phyloP scores from a whole-genome alignment of 352 stramenopile genomes.

The Phytophthora cryptogea region DNA sequence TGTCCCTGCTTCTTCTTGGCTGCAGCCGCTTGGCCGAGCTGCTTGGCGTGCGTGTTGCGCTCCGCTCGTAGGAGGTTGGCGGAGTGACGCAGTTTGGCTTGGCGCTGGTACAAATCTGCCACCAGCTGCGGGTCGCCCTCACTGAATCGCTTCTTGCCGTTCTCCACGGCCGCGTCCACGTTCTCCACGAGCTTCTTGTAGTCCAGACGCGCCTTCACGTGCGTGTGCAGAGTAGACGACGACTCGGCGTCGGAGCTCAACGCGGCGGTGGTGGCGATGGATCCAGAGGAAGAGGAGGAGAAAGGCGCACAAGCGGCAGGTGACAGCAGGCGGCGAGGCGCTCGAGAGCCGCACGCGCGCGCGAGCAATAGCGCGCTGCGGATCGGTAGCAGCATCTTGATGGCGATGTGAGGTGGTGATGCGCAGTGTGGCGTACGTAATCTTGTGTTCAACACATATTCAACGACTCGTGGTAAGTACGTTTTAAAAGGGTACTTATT shows the following conservation, averaged over 20 bases:
- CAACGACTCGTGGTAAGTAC: no score
- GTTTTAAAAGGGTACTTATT: no score
- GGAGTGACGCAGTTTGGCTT: conserved; percentile 54
- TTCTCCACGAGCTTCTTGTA: conserved; percentile 74
- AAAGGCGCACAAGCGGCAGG: background rate
- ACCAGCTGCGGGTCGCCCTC: conserved; percentile 70
- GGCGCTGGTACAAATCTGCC: conserved; percentile 64
- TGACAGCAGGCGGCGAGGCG: background rate
- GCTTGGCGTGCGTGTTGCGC: conserved; percentile 70
- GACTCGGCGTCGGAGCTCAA: conserved; percentile 18
- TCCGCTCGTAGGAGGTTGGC: conserved; percentile 67
- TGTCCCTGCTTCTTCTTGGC: conserved; percentile 44
- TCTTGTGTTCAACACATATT: background rate
- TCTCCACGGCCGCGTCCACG: conserved; percentile 54
- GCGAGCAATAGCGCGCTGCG: conserved; percentile 7
- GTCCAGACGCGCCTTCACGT: conserved; percentile 75
- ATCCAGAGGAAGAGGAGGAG: conserved; percentile 9
- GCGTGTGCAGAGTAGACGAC: conserved; percentile 48
- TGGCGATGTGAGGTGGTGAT: conserved; percentile 2
- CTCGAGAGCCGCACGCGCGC: conserved; percentile 8
- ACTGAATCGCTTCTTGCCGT: conserved; percentile 68
- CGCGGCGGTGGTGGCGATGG: conserved; percentile 14
- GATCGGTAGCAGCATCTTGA: conserved; percentile 20
- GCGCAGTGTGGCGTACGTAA: conserved; percentile 3
- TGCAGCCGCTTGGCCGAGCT: conserved; percentile 47